Conservation (phyloP, 306 rosid species). For the Hippophae tibetana region DNA sequence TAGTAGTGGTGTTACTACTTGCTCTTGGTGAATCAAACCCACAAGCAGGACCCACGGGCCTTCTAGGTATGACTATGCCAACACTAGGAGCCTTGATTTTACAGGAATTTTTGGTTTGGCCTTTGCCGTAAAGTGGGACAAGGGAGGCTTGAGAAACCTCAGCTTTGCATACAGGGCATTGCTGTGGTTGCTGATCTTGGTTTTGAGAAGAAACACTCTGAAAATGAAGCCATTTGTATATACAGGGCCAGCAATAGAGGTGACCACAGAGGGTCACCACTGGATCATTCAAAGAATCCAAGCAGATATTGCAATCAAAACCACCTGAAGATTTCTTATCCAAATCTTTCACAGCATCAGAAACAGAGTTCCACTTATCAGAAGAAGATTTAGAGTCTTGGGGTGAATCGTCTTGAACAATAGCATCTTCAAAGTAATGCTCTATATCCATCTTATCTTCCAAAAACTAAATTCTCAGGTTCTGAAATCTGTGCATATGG, state of each 20-base stretch:
- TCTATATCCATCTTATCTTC: conserved; percentile 35
- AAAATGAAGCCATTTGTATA: conserved; percentile 71
- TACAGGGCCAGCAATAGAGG: conserved; percentile 97
- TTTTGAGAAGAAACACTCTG: conserved; percentile 19
- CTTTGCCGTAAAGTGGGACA: conserved; percentile 65
- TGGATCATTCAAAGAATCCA: conserved; percentile 71
- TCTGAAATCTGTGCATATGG: background rate
- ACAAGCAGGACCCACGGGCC: conserved; percentile 50
- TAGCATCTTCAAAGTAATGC: conserved; percentile 35
- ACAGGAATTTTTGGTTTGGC: conserved; percentile 35
- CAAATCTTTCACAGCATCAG: conserved; percentile 25
- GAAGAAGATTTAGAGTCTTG: conserved; percentile 36
- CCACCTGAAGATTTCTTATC: conserved; percentile 32
- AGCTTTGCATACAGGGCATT: conserved; percentile 88
- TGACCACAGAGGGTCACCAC: conserved; percentile 97
- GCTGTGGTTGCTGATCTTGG: conserved; percentile 27
- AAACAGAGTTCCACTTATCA: conserved; percentile 29
- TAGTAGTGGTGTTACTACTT: conserved; percentile 2
- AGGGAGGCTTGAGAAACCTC: conserved; percentile 52
- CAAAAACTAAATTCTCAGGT: conserved; percentile 21
- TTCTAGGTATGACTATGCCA: conserved; percentile 41
- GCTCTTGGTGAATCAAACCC: conserved; percentile 26
- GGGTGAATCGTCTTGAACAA: conserved; percentile 19
- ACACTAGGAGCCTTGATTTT: conserved; percentile 26
- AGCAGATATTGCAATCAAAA: conserved; percentile 90